Base-by-base conservation (phyloP, 148 eudicot species). In the Amaranthus palmeri region DNA sequence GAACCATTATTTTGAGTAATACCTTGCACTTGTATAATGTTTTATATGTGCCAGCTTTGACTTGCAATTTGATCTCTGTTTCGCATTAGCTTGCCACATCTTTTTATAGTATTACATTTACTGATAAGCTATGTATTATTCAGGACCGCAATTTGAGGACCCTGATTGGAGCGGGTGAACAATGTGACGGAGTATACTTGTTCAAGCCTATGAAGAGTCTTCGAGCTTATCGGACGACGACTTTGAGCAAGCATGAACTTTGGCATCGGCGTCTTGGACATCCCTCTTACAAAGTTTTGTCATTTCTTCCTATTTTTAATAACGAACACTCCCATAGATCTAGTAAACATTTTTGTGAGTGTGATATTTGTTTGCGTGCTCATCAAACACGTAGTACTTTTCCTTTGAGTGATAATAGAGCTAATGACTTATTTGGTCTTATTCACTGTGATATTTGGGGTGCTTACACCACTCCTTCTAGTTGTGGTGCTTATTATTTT, bases 151-250 rank as follows among this genome's bases (percentile, higher is more conserved):
- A 4, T 43, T 61, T 10, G n/a, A 61, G 46, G 65, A 61, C 47
- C 42, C 45, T 61, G 65, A 61, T 61, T 61, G 65, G n/a, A 61
- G 65, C 8, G 65, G 65, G 65, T 61, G 65, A 61, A 61, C 65
- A 61, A 42, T 4, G 47, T 6, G 47, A 61, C 17, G 65, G 47
- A 47, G 65, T 61, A 14, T 61, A 61, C 17, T 61, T 45, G 65
- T 61, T 61, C 12, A 13, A 11, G 14, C 47, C 47, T 41, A 9
- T 0, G 46, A 13, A 10, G 12, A 13, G 42, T 9, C 6, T 10
- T 61, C 65, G 47, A 5, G 65, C 65, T 42, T 41, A 41, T 61
- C 47, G 8, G 11, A n/a, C 14, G 7, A 61, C 65, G 8, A 11
- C 42, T 14, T 3, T 9, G 6, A 47, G 11, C 47, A 42, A 61